These are phyloP conservation scores for Aaosphaeria pasadenensis DNA, from an alignment of 2,329 filamentous ascomycete species.

Conservation along the genomic window DNA sequence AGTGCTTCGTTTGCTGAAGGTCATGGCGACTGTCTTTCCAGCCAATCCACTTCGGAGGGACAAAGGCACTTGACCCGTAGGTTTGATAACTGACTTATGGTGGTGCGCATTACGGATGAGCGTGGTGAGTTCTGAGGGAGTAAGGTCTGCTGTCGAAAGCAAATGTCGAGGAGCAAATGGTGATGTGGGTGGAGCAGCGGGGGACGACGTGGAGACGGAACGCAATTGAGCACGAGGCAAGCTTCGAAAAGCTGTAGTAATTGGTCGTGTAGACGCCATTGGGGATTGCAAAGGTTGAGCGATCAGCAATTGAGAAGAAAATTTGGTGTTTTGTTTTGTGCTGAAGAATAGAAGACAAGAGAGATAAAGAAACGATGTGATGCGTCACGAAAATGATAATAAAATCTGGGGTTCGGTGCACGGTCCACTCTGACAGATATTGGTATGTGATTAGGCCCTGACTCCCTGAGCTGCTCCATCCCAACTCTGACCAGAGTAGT, in stretches of 20 bases:
- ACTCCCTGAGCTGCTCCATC: no score
- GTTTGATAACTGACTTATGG: constrained; percentile 76
- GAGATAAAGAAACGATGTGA: no score
- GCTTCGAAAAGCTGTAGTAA: constrained; percentile 26
- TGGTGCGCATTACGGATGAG: constrained; percentile 78
- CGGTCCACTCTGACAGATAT: no score
- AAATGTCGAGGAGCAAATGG: constrained; percentile 75
- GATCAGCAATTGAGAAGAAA: no score
- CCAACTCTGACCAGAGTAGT: no score
- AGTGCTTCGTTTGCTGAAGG: constrained; percentile 95
- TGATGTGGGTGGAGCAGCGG: constrained; percentile 35
- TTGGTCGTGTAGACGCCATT: constrained; percentile 33
- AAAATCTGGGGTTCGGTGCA: no score
- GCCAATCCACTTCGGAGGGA: constrained; percentile 61
- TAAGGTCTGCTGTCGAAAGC: constrained; percentile 85
- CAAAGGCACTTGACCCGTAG: constrained; percentile 55
- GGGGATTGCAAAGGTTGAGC: not conserved
- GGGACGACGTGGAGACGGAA: constrained; percentile 33
- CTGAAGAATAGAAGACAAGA: no score
- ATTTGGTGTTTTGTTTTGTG: no score
- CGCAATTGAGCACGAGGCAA: constrained; percentile 21
- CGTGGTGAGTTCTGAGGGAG: constrained; percentile 71
- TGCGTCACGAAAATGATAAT: no score
- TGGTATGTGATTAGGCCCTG: no score
- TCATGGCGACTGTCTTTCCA: constrained; percentile 85